Evolutionary conservation across 345 rosid genomes (phyloP), one percentile per base, ranked within the genome.

Genomic region (Eucalyptus marginata): DNA sequence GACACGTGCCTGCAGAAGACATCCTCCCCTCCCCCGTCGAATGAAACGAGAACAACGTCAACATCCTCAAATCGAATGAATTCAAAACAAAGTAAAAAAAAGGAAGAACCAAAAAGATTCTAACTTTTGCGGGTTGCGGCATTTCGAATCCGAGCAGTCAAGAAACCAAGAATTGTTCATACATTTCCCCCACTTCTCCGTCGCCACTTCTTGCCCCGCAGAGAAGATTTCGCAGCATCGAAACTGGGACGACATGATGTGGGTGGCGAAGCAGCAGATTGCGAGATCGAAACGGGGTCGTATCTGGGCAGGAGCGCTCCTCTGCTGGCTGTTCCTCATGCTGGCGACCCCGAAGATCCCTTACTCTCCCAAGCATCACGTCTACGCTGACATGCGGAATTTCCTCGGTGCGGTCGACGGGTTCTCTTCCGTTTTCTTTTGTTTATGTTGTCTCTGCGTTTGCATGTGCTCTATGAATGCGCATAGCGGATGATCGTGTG

Each of bases 301-400:
- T 43, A 46, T 93, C 68, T 92, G 95, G 90, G 92, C 90, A 36
- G 95, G 92, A 81, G 95, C 93, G 46, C 91, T 93, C 49, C 86
- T 96, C 2, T 94, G 90, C 87, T 97, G 96, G 96, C 50, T 95
- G 80, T 89, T 94, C 86, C 49, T 97, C 49, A 93, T 94, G 95
- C 87, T 95, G 89, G 89, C 92, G 81, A 95, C 99, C 86, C 98
- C 99, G 5, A 96, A 93, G 89, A 88, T 96, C 89, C 95, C 97
- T 90, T 93, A 93, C 40, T 90, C 94, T 62, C 88, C 92, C 80
- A 76, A 90, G 1, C 93, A 92, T 59, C 95, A 94, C 89, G 91
- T 88, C 88, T 96, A 94, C 66, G 97, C 96, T 20, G 98, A 97
- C 90, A 94, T 94, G 94, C 97, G 98, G 91, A 96, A 97, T 91